These are phyloP conservation scores for Hygrocybe punicea DNA, from an alignment of 768 basidiomycete genomes.

Conservation along the genomic window DNA sequence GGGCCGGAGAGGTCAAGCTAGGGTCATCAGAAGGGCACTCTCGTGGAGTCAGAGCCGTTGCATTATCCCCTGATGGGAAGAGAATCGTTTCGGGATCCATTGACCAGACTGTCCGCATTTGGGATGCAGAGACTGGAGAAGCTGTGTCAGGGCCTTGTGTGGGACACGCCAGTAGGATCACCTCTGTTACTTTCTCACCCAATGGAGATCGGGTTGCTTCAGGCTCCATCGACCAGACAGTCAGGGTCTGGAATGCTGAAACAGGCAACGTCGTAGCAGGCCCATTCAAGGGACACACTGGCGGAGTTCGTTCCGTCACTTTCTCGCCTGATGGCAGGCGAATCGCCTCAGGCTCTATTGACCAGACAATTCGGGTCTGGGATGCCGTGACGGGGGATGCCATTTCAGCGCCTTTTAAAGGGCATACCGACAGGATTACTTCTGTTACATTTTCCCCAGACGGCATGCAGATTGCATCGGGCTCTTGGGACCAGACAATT, in stretches of 20 bases:
- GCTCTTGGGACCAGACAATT: slow-evolving; percentile 8
- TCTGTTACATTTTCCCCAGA: slow-evolving; percentile 19
- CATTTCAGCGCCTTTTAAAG: background rate
- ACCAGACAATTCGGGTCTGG: background rate
- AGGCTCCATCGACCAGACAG: too few relatives aligned
- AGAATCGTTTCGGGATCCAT: background rate
- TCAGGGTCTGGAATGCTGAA: too few relatives aligned
- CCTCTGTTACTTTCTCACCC: too few relatives aligned
- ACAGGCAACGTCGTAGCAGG: too few relatives aligned
- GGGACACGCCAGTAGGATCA: background rate
- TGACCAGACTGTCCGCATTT: background rate
- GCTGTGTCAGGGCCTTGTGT: background rate
- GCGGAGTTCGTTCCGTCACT: background rate
- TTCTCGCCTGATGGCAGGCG: background rate
- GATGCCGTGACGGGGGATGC: background rate
- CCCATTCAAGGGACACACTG: background rate
- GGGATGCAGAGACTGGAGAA: background rate
- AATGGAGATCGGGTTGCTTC: too few relatives aligned
- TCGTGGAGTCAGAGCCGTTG: background rate
- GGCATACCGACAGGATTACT: background rate
- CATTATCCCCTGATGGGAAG: slow-evolving; percentile 5
- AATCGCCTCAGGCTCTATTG: background rate
- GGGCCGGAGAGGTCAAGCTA: background rate
- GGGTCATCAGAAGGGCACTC: slow-evolving; percentile 2
- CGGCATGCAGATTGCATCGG: slow-evolving; percentile 18